Percentiles rank a stretch among this genome's conserved stretches.
Conservation (phyloP, 768 basidiomycete genomes). For the Pleurotus platypus region DNA sequence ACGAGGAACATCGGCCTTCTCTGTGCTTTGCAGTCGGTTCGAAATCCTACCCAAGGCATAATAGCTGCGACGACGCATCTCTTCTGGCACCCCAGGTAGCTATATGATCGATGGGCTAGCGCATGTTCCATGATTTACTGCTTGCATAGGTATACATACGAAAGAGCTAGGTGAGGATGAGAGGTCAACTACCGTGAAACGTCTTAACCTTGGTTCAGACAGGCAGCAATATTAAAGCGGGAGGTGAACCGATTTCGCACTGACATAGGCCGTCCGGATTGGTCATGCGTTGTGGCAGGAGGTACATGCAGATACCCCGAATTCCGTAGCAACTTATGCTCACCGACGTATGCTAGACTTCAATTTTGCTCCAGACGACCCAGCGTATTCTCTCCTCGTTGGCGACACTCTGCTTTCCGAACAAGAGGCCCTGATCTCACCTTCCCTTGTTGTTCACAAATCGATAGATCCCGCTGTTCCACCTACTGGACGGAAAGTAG, state of each 20-base stretch:
- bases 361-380: constrained; percentile 82
- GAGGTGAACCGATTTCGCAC: constrained; percentile 57
- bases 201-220: constrained; percentile 39
- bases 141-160: constrained; percentile 67
- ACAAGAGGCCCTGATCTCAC: constrained; percentile 49
- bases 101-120: constrained; percentile 6
- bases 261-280: constrained; percentile 38
- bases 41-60: constrained; percentile 45
- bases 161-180: constrained; percentile 65
- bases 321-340: neutral
- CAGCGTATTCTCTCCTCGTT: constrained; percentile 76
- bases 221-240: constrained; percentile 70
- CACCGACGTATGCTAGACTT: constrained; percentile 55
- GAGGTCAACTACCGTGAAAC: neutral
- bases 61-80: constrained; percentile 88
- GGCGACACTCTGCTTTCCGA: constrained; percentile 51
- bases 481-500: constrained; percentile 20
- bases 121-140: neutral
- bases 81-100: constrained; percentile 91
- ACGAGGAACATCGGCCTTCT: constrained; percentile 83
- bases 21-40: constrained; percentile 54
- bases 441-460: constrained; percentile 70
- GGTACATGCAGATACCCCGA: constrained; percentile 41
- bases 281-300: constrained; percentile 84
- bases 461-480: constrained; percentile 63